phyloP scores from a whole-genome alignment of 768 basidiomycete genomes.

The Ramaria sp. region DNA sequence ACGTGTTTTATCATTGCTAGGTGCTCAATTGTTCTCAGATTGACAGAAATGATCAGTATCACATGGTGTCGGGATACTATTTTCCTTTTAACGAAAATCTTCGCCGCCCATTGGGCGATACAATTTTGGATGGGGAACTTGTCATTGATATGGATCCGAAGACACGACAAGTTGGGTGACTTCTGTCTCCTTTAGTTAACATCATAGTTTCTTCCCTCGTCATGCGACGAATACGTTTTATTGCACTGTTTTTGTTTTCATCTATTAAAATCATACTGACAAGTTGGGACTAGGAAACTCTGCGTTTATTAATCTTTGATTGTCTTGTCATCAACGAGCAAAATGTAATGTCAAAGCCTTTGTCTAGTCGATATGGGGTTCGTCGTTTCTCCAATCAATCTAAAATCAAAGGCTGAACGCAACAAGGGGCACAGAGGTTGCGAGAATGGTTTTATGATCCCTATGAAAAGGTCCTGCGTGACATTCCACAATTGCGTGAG shows the following conservation, averaged over 20 bases:
- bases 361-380: slow-evolving; percentile 88
- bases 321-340: slow-evolving; percentile 78
- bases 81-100: slow-evolving; percentile 85
- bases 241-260: background rate
- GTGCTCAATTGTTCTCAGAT: slow-evolving; percentile 45
- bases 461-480: slow-evolving; percentile 54
- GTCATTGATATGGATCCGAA: slow-evolving; percentile 80
- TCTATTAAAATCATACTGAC: too few species aligned
- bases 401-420: slow-evolving; percentile 1
- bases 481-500: slow-evolving; percentile 55
- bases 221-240: background rate
- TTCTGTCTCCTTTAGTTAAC: background rate
- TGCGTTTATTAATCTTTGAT: slow-evolving; percentile 85
- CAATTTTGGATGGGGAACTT: slow-evolving; percentile 87
- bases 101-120: slow-evolving; percentile 56
- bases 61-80: slow-evolving; percentile 60
- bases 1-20: background rate
- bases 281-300: slow-evolving; percentile 45
- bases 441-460: slow-evolving; percentile 77
- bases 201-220: slow-evolving; percentile 2
- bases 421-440: slow-evolving; percentile 43
- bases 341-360: slow-evolving; percentile 74
- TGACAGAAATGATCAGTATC: slow-evolving; percentile 87
- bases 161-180: slow-evolving; percentile 49
- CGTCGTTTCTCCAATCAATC: slow-evolving; percentile 18